Evolutionary conservation across 2,329 filamentous ascomycete species (phyloP).

Genomic region (Furcasterigmium sp.): DNA sequence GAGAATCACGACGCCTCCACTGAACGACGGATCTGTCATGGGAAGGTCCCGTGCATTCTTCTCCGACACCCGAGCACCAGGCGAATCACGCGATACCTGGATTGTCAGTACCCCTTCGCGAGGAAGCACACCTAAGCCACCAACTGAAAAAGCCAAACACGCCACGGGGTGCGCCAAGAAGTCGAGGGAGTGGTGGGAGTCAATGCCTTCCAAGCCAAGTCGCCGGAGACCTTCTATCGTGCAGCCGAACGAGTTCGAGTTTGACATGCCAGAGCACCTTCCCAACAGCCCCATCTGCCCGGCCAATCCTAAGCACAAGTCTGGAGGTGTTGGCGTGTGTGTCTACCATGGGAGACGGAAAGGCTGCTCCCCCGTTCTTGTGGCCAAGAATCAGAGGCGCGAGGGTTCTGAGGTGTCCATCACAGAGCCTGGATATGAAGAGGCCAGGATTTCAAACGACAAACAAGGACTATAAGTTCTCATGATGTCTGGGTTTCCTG

Average conservation of each 20-base stretch:
- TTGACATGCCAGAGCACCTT: conserved; percentile 45
- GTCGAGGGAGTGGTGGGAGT: conserved; percentile 31
- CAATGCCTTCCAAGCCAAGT: conserved; percentile 15
- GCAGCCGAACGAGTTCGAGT: conserved; percentile 30
- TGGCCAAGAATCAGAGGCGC: conserved; percentile 4
- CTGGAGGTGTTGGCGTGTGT: conserved; percentile 42
- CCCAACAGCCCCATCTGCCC: conserved; percentile 48
- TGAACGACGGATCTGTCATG: conserved; percentile 31
- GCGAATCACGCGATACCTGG: conserved; percentile 7
- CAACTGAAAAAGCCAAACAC: conserved; percentile 1
- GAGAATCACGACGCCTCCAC: conserved; percentile 41
- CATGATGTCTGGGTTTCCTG: too few species aligned
- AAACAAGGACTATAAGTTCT: too few species aligned
- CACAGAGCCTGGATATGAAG: conserved; percentile 5
- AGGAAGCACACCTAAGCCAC: conserved; percentile 4
- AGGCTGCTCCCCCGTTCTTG: conserved; percentile 1
- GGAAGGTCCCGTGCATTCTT: conserved; percentile 36
- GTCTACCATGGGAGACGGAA: conserved; percentile 41
- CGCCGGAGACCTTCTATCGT: conserved; percentile 13
- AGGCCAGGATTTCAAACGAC: too few species aligned
- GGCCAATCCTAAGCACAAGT: conserved; percentile 36
- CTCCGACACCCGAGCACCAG: conserved; percentile 29
- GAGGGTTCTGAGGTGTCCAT: conserved; percentile 10
- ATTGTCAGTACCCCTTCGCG: conserved; percentile 1
- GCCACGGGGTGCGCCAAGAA: conserved; percentile 7